phyloP scores from a whole-genome alignment of 495 filamentous ascomycete genomes.

The Neurospora sp. region DNA sequence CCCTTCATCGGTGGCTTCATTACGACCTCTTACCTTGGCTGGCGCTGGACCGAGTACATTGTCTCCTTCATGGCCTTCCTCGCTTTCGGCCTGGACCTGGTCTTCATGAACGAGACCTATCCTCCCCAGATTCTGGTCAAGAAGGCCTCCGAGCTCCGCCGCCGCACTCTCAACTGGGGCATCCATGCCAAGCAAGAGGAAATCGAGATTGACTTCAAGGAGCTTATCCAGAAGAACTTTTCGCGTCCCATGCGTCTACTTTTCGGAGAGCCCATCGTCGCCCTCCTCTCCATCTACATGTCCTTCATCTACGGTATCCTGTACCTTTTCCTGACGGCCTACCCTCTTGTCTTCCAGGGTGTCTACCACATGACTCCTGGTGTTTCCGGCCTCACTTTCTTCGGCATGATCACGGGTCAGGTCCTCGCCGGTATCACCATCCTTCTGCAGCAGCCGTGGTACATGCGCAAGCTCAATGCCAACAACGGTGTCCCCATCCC shows the following conservation, averaged over 20 bases:
- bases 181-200: constrained; percentile 93
- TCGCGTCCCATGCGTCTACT: constrained; percentile 69
- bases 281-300: constrained; percentile 68
- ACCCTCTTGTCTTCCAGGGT: constrained; percentile 67
- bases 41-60: constrained; percentile 79
- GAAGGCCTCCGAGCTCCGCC: constrained; percentile 71
- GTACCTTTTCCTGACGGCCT: constrained; percentile 74
- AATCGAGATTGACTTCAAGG: constrained; percentile 73
- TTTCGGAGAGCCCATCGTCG: constrained; percentile 70
- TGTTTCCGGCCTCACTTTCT: constrained; percentile 63
- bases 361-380: constrained; percentile 59
- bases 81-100: constrained; percentile 56
- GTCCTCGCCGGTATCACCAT: constrained; percentile 57
- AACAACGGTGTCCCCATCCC: constrained; percentile 68
- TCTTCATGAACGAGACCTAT: constrained; percentile 77
- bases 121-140: constrained; percentile 67
- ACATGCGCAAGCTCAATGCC: constrained; percentile 56
- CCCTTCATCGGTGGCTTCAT: constrained; percentile 84
- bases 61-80: constrained; percentile 65
- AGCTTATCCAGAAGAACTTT: constrained; percentile 78
- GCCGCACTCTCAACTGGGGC: constrained; percentile 80
- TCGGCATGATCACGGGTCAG: constrained; percentile 72
- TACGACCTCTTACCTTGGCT: constrained; percentile 54
- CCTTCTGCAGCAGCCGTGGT: constrained; percentile 55
- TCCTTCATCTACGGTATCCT: constrained; percentile 71